Conservation (phyloP, 306 rosid genomes). For the Cajanus cajan region DNA sequence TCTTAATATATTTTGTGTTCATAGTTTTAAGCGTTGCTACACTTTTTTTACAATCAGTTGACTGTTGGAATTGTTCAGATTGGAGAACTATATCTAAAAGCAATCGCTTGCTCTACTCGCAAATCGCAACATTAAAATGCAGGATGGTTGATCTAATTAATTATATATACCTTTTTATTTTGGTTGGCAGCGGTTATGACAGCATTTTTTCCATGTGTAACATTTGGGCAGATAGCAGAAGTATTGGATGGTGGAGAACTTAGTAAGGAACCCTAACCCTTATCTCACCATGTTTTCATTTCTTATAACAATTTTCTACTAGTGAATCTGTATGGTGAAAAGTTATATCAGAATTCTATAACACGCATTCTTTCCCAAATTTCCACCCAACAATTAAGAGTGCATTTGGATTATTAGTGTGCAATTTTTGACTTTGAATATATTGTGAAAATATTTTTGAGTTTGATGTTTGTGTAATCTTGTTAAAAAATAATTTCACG, state of each 20-base stretch:
- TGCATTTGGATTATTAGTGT: too few relatives aligned
- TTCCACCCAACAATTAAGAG: too few relatives aligned
- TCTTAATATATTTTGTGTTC: neutral
- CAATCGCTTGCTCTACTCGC: neutral
- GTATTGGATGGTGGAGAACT: constrained; percentile 61
- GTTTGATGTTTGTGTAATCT: too few relatives aligned
- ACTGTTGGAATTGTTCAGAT: neutral
- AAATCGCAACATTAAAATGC: neutral
- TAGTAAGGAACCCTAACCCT: constrained; percentile 37
- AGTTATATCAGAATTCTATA: neutral
- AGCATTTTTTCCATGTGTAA: constrained; percentile 62
- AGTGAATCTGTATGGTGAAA: neutral
- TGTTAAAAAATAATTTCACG: too few relatives aligned
- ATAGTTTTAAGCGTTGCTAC: too few relatives aligned
- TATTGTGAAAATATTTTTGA: too few relatives aligned
- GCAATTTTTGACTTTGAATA: too few relatives aligned
- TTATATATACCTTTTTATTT: neutral
- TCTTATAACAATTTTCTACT: neutral
- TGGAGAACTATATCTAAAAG: neutral
- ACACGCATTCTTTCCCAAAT: neutral
- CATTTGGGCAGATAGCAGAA: constrained; percentile 69
- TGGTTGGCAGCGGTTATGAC: constrained; percentile 59
- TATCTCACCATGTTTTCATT: neutral
- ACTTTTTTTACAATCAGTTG: neutral
- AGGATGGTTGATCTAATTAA: constrained; percentile 20